Conservation (phyloP, 495 filamentous ascomycete genomes). For the Cercophora scortea region DNA sequence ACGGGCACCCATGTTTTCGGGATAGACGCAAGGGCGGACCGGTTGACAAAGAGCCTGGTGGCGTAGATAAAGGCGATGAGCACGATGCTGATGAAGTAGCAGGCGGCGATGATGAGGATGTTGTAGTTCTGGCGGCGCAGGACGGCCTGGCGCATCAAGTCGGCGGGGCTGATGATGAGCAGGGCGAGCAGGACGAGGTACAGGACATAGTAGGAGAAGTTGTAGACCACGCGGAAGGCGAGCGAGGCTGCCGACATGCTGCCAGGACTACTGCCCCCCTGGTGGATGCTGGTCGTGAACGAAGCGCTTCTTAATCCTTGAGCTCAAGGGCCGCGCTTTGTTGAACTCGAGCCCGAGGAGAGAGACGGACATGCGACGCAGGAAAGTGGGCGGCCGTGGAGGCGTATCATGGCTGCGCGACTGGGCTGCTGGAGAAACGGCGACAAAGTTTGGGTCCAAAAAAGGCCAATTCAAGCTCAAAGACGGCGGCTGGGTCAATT, state of each 20-base stretch:
- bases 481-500: no score
- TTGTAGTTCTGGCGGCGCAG: conserved; percentile 58
- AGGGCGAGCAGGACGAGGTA: conserved; percentile 64
- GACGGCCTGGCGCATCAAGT: conserved; percentile 74
- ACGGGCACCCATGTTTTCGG: conserved; percentile 78
- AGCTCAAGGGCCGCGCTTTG: neutral
- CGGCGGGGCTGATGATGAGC: conserved; percentile 73
- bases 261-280: no score
- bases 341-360: neutral
- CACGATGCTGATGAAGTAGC: conserved; percentile 67
- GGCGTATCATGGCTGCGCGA: neutral
- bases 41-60: conserved; percentile 80
- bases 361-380: neutral
- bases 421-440: no score
- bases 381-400: neutral
- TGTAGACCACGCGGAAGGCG: conserved; percentile 74
- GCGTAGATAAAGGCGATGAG: conserved; percentile 72
- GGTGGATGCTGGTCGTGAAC: neutral
- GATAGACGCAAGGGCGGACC: conserved; percentile 68
- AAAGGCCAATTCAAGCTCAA: no score
- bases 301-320: neutral
- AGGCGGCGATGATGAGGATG: conserved; percentile 74
- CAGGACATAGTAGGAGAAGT: conserved; percentile 68
- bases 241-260: no score
- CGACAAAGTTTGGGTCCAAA: no score